Conservation (phyloP, 306 rosid genomes). For the Rubus idaeus region DNA sequence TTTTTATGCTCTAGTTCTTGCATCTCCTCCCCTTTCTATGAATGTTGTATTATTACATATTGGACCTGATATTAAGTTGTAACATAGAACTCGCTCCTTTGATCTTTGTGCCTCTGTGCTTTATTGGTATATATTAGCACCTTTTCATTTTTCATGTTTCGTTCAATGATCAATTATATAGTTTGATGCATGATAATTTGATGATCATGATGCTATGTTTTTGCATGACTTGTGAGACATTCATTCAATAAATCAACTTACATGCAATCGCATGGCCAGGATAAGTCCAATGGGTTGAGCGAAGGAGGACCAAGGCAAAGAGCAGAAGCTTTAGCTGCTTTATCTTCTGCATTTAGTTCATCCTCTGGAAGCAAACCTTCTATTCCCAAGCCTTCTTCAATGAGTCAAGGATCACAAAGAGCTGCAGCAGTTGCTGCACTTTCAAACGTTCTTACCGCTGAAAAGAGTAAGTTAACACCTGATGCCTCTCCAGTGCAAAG, state of each 20-base stretch:
- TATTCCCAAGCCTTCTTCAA: slow-evolving; percentile 50
- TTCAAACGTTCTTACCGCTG: slow-evolving; percentile 89
- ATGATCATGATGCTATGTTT: not conserved
- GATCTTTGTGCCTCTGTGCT: not conserved
- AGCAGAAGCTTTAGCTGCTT: slow-evolving; percentile 97
- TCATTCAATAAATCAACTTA: slow-evolving; percentile 16
- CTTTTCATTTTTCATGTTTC: not conserved
- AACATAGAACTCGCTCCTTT: not conserved
- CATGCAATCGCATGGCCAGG: slow-evolving; percentile 45
- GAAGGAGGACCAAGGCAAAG: slow-evolving; percentile 95
- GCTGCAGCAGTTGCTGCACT: slow-evolving; percentile 99
- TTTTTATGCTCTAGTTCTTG: not conserved
- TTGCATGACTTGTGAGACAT: not conserved
- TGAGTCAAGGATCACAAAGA: slow-evolving; percentile 85
- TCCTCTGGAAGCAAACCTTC: slow-evolving; percentile 44
- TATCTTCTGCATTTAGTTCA: slow-evolving; percentile 79
- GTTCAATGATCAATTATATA: not conserved
- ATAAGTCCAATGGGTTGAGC: slow-evolving; percentile 60
- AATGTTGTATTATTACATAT: not conserved
- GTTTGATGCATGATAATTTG: not conserved
- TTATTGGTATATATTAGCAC: not conserved
- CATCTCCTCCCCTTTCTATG: not conserved
- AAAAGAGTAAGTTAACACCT: slow-evolving; percentile 62
- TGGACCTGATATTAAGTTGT: slow-evolving; percentile 3
- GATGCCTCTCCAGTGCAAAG: slow-evolving; percentile 73